phyloP scores from a whole-genome alignment of 2,329 filamentous ascomycete species.

The Bipolaris oryzae region DNA sequence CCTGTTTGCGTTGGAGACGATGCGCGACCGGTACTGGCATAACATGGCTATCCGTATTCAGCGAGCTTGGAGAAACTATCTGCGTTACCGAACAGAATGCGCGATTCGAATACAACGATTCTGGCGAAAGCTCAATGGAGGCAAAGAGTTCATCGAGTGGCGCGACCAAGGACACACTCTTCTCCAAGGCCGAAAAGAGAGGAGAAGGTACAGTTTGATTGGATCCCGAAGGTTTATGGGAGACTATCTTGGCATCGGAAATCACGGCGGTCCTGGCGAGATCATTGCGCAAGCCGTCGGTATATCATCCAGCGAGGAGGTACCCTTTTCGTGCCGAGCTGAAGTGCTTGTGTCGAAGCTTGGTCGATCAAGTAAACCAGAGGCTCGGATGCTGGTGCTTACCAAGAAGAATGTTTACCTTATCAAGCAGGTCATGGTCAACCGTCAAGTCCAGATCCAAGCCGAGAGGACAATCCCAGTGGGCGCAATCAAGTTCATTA shows the following conservation, averaged over 20 bases:
- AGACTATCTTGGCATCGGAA: constrained; percentile 90
- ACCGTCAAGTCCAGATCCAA: constrained; percentile 79
- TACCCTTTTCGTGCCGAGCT: constrained; percentile 87
- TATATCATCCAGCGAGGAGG: constrained; percentile 73
- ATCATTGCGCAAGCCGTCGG: constrained; percentile 77
- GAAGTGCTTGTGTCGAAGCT: constrained; percentile 94
- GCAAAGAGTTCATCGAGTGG: constrained; percentile 85
- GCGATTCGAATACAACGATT: constrained; percentile 93
- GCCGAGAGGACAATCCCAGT: constrained; percentile 83
- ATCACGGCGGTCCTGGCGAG: constrained; percentile 77
- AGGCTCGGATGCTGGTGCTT: constrained; percentile 81
- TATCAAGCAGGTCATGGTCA: constrained; percentile 80
- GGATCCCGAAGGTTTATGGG: constrained; percentile 92
- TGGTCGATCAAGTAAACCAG: constrained; percentile 91
- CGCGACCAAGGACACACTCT: constrained; percentile 86
- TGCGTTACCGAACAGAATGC: constrained; percentile 89
- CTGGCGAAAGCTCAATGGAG: constrained; percentile 92
- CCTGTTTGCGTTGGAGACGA: constrained; percentile 92
- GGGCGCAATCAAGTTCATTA: constrained; percentile 86
- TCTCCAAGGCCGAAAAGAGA: constrained; percentile 84
- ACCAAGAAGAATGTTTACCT: constrained; percentile 89
- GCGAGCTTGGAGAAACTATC: constrained; percentile 94
- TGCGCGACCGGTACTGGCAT: constrained; percentile 98
- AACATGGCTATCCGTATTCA: constrained; percentile 99
- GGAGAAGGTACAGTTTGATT: constrained; percentile 85